Conservation (phyloP, 768 basidiomycete species). For the Tylopilus plumbeoviolaceoides region DNA sequence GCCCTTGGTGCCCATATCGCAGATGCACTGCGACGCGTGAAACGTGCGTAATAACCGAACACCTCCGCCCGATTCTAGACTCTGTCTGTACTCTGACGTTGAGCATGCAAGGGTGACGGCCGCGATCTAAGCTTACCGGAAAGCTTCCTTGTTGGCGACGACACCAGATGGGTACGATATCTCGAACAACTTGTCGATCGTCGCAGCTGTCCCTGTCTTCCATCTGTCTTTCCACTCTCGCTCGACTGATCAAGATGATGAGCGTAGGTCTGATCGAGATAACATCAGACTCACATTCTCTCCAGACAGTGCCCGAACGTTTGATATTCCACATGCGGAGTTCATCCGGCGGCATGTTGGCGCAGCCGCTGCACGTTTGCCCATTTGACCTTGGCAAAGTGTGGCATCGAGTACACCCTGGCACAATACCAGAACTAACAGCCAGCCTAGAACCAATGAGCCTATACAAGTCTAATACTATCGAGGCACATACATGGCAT, state of each 20-base stretch:
- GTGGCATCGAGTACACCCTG: slow-evolving; percentile 48
- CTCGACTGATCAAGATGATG: slow-evolving; percentile 41
- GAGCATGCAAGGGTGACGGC: slow-evolving; percentile 1
- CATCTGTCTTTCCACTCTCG: slow-evolving; percentile 49
- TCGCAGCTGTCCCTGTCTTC: slow-evolving; percentile 31
- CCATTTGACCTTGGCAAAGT: slow-evolving; percentile 43
- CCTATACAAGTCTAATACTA: slow-evolving; percentile 3
- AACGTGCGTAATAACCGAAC: slow-evolving; percentile 53
- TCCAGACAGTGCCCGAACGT: slow-evolving; percentile 44
- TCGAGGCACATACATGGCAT: slow-evolving; percentile 45
- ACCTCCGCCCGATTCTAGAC: slow-evolving; percentile 35
- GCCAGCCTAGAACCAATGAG: slow-evolving; percentile 40
- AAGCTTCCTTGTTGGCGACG: slow-evolving; percentile 41
- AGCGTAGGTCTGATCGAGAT: slow-evolving; percentile 15
- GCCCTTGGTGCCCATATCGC: slow-evolving; percentile 58
- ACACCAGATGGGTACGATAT: slow-evolving; percentile 33
- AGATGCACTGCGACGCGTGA: slow-evolving; percentile 63
- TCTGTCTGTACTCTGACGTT: slow-evolving; percentile 13
- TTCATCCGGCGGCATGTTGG: slow-evolving; percentile 39
- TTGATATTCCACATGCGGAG: slow-evolving; percentile 48
- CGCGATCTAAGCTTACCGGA: slow-evolving; percentile 36
- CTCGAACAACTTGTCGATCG: slow-evolving; percentile 56
- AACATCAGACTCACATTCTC: slow-evolving; percentile 42
- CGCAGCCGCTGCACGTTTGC: slow-evolving; percentile 48
- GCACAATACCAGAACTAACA: slow-evolving; percentile 45